Conservation (phyloP, 768 basidiomycete genomes). For the Mycena olivaceomarginata region DNA sequence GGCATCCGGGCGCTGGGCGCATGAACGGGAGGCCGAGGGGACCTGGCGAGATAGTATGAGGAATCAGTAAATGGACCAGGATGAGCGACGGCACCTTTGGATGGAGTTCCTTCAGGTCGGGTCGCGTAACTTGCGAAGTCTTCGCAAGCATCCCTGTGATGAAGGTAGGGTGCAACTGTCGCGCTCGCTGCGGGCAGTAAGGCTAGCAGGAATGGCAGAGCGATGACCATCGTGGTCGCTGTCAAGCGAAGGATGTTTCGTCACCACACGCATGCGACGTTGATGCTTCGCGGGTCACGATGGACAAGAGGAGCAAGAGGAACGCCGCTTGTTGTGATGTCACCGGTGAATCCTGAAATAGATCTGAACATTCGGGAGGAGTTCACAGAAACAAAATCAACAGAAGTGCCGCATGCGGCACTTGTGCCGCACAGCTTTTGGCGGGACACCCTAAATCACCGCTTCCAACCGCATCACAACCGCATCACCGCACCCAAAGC, state of each 20-base stretch:
- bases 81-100: conserved; percentile 5
- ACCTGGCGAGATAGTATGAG: conserved; percentile 47
- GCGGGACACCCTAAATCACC: too few relatives aligned
- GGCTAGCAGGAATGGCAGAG: not conserved
- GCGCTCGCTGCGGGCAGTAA: not conserved
- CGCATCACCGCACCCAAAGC: too few relatives aligned
- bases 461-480: too few relatives aligned
- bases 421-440: too few relatives aligned
- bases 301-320: not conserved
- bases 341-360: too few relatives aligned
- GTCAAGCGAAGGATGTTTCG: not conserved
- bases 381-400: too few relatives aligned
- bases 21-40: conserved; percentile 71
- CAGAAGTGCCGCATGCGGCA: too few relatives aligned
- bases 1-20: conserved; percentile 67
- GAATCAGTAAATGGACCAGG: not conserved
- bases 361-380: too few relatives aligned
- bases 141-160: not conserved
- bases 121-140: conserved; percentile 33
- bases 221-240: conserved; percentile 3
- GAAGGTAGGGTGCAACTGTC: not conserved
- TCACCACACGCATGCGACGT: not conserved
- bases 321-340: too few relatives aligned
- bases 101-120: conserved; percentile 26
- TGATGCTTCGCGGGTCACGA: not conserved